A percentile compares a stretch with the other conserved stretches of the same genome.
Evolutionary conservation across 352 stramenopile species (phyloP).

Genomic region (Phytopythium mirpurense): DNA sequence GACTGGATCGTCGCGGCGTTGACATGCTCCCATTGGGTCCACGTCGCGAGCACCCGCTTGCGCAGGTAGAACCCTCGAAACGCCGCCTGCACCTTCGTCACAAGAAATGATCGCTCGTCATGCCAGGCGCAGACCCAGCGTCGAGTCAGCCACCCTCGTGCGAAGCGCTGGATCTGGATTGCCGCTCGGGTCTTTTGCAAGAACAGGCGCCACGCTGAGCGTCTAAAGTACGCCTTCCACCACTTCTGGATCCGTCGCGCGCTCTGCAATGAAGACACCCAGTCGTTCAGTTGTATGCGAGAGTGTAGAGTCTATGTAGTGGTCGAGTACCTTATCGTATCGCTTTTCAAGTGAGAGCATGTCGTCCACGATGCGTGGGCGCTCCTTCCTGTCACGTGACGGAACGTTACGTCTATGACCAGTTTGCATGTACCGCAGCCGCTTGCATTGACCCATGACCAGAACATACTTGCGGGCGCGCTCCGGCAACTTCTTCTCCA

Average conservation of each 20-base stretch:
- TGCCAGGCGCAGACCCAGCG: slow-evolving; percentile 49
- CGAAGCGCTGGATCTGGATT: slow-evolving; percentile 50
- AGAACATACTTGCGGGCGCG: slow-evolving; percentile 28
- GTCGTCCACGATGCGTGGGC: slow-evolving; percentile 62
- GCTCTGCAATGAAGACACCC: slow-evolving; percentile 15
- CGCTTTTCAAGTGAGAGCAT: slow-evolving; percentile 61
- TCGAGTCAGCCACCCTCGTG: slow-evolving; percentile 47
- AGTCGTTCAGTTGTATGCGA: background rate
- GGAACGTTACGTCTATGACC: background rate
- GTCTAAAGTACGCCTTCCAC: slow-evolving; percentile 40
- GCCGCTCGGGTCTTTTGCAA: slow-evolving; percentile 31
- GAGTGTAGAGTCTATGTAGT: background rate
- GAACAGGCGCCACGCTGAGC: slow-evolving; percentile 41
- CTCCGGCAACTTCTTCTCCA: slow-evolving; percentile 31
- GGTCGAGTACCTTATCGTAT: slow-evolving; percentile 28
- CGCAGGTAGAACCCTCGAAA: slow-evolving; percentile 51
- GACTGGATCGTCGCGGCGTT: slow-evolving; percentile 63
- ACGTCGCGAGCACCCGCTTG: slow-evolving; percentile 34
- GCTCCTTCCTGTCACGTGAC: slow-evolving; percentile 30
- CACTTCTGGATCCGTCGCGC: slow-evolving; percentile 47
- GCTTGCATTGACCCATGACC: too few species aligned
- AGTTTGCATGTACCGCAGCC: background rate
- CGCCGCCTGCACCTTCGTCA: slow-evolving; percentile 48
- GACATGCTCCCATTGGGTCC: slow-evolving; percentile 50
- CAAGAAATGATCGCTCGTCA: slow-evolving; percentile 36